Percentiles rank a stretch among this genome's conserved stretches.
phyloP scores from a whole-genome alignment of 2,329 filamentous ascomycete genomes.

The Colletotrichum acutatum region DNA sequence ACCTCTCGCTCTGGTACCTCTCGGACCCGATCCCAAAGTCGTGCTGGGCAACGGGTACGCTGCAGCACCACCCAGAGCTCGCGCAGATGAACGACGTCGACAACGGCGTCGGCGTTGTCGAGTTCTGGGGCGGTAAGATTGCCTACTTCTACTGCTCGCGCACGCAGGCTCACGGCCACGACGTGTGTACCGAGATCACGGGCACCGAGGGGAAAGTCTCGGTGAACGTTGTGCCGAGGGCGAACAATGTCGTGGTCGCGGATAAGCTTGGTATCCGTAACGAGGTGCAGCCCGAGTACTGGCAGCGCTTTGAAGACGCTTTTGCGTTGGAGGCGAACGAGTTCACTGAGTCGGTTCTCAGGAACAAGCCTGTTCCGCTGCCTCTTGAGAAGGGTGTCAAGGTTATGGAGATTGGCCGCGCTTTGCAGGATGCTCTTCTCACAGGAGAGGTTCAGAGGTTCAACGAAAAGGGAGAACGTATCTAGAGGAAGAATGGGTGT shows the following conservation, averaged over 20 bases:
- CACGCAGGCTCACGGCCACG: constrained; percentile 76
- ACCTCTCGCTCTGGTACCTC: neutral
- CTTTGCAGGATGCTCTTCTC: constrained; percentile 60
- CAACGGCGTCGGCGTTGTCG: constrained; percentile 64
- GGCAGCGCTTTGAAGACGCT: constrained; percentile 69
- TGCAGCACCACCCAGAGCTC: constrained; percentile 41
- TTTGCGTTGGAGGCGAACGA: constrained; percentile 72
- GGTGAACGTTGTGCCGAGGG: constrained; percentile 67
- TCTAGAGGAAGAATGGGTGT: too few species aligned
- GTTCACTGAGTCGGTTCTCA: constrained; percentile 69
- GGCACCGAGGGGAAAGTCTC: constrained; percentile 72
- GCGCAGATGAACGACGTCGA: constrained; percentile 44
- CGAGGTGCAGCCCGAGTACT: constrained; percentile 70
- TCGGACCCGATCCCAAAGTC: neutral
- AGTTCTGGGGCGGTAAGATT: constrained; percentile 71
- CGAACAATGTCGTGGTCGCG: constrained; percentile 65
- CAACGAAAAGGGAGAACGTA: too few species aligned
- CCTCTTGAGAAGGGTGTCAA: constrained; percentile 68
- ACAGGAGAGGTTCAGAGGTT: neutral
- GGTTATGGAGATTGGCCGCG: constrained; percentile 69
- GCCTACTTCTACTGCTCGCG: constrained; percentile 72
- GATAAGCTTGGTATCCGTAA: constrained; percentile 63
- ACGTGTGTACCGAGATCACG: constrained; percentile 74
- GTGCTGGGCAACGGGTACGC: constrained; percentile 3
- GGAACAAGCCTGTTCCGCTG: constrained; percentile 57